Evolutionary conservation across 345 rosid genomes (phyloP).

Genomic region (Brassica rapa): DNA sequence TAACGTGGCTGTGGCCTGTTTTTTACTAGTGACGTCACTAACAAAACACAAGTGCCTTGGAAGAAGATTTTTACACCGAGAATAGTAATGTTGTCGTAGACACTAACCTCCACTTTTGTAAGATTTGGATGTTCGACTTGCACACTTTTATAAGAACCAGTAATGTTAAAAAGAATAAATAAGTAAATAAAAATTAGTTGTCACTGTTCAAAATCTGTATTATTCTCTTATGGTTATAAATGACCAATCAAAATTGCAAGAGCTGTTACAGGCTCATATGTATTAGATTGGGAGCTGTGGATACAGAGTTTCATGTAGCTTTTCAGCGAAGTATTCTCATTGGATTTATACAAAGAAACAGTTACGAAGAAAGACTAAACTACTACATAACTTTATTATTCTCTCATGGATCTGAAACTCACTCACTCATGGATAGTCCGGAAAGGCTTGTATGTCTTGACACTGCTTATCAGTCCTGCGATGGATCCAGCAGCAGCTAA

Average conservation of each 20-base stretch:
- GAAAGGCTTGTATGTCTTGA: constrained; percentile 76
- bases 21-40: background rate
- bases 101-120: too few species aligned
- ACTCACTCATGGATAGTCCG: constrained; percentile 32
- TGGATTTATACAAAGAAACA: constrained; percentile 28
- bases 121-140: too few species aligned
- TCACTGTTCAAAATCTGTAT: too few species aligned
- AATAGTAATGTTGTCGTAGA: background rate
- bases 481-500: constrained; percentile 75
- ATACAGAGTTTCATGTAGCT: constrained; percentile 22
- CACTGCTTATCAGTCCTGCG: constrained; percentile 56
- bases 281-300: constrained; percentile 20
- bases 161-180: too few species aligned
- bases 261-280: constrained; percentile 9
- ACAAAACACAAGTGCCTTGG: background rate
- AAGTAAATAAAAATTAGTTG: too few species aligned
- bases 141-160: background rate
- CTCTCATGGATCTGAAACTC: constrained; percentile 13
- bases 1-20: too few species aligned
- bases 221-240: too few species aligned
- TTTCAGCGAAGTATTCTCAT: constrained; percentile 13
- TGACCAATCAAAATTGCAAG: too few species aligned
- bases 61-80: background rate
- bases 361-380: constrained; percentile 15
- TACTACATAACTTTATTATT: background rate